Conservation (phyloP, 2,329 filamentous ascomycete species). For the Elsinoe batatas region DNA sequence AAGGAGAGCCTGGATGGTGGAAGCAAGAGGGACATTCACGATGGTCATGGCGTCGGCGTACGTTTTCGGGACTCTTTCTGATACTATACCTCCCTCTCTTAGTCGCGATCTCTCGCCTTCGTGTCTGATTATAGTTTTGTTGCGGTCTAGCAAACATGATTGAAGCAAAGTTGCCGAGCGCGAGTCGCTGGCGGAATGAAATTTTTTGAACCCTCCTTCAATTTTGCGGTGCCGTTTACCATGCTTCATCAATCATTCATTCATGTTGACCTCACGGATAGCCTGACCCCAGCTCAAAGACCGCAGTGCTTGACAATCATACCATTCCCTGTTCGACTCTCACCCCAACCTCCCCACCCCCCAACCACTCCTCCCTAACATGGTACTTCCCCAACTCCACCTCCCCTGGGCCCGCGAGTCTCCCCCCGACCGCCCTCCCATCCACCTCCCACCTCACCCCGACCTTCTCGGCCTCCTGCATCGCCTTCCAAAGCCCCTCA, state of each 20-base stretch:
- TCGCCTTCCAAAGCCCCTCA: not conserved
- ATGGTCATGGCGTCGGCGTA: slow-evolving; percentile 9
- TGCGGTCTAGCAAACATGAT: not conserved
- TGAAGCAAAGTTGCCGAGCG: not conserved
- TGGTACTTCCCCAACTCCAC: not conserved
- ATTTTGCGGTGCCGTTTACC: too few relatives aligned
- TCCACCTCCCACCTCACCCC: not conserved
- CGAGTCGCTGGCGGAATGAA: slow-evolving; percentile 2
- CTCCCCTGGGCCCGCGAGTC: not conserved
- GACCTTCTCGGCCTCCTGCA: not conserved
- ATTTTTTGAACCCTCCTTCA: not conserved
- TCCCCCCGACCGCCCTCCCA: too few relatives aligned
- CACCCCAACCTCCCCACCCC: not conserved
- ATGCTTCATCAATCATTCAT: too few relatives aligned
- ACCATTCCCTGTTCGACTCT: not conserved
- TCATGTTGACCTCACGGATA: not conserved
- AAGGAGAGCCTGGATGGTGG: not conserved
- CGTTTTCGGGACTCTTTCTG: not conserved
- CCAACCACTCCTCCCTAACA: not conserved
- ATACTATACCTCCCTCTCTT: slow-evolving; percentile 4
- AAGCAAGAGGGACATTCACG: not conserved
- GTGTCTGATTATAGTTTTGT: not conserved
- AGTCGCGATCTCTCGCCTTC: not conserved
- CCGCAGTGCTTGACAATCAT: not conserved
- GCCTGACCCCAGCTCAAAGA: not conserved